Conservation (phyloP, 257 asterid species). For the Solanum gracilifrons region DNA sequence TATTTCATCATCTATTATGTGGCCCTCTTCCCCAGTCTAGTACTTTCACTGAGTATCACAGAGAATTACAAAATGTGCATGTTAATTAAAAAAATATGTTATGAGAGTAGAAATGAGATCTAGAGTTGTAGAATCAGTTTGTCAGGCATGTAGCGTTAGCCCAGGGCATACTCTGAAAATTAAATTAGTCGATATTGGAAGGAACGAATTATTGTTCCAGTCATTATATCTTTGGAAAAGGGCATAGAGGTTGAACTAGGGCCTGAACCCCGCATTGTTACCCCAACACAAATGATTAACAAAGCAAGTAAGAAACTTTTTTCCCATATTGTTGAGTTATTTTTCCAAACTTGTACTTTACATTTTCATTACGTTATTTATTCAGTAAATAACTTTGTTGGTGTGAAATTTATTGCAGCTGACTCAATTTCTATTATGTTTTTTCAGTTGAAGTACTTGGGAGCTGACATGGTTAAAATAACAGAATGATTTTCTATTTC, state of each 20-base stretch:
- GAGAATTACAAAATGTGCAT: slow-evolving; percentile 6
- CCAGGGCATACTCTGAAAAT: too few relatives aligned
- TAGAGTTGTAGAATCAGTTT: slow-evolving; percentile 2
- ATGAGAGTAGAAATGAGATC: slow-evolving; percentile 17
- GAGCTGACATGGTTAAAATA: background rate
- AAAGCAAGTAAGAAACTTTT: slow-evolving; percentile 56
- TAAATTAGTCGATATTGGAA: slow-evolving; percentile 77
- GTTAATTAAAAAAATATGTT: background rate
- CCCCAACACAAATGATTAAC: slow-evolving; percentile 78
- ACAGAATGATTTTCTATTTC: background rate
- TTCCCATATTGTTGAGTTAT: background rate
- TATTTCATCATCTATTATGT: slow-evolving; percentile 56
- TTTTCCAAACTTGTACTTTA: slow-evolving; percentile 8
- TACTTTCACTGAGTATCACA: slow-evolving; percentile 47
- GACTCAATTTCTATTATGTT: background rate
- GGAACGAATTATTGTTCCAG: slow-evolving; percentile 49
- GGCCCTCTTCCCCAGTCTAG: slow-evolving; percentile 86
- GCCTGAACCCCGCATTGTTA: slow-evolving; percentile 60
- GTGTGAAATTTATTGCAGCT: background rate
- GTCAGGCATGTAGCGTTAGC: background rate
- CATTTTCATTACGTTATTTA: background rate
- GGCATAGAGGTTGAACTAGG: slow-evolving; percentile 72
- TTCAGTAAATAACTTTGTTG: background rate
- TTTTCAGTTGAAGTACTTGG: background rate
- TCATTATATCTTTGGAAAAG: slow-evolving; percentile 68